These are phyloP conservation scores for Paraphaeosphaeria minitans DNA, from an alignment of 2,329 filamentous ascomycete species.

Conservation along the genomic window DNA sequence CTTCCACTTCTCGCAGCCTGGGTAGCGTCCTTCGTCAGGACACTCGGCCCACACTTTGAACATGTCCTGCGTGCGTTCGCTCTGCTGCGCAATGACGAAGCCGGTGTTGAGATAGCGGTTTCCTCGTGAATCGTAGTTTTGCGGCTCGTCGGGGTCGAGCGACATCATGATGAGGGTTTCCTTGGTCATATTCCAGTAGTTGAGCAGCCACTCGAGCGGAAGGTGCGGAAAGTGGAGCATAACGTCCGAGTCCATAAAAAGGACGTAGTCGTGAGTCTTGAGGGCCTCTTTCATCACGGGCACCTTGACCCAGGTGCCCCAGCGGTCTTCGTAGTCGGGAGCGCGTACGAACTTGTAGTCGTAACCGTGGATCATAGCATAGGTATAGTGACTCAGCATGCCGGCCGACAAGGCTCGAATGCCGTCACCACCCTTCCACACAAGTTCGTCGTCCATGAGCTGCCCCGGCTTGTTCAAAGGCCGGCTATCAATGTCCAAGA, in stretches of 20 bases:
- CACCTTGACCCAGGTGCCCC: conserved; percentile 58
- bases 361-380: conserved; percentile 55
- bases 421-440: conserved; percentile 37
- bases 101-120: conserved; percentile 52
- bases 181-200: conserved; percentile 55
- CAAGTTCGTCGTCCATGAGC: conserved; percentile 43
- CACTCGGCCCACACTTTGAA: conserved; percentile 47
- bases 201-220: conserved; percentile 57
- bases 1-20: conserved; percentile 44
- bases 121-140: conserved; percentile 51
- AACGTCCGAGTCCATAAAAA: conserved; percentile 58
- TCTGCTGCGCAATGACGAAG: conserved; percentile 52
- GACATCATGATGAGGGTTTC: conserved; percentile 55
- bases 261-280: conserved; percentile 50
- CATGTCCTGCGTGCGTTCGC: conserved; percentile 45
- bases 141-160: conserved; percentile 50
- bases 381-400: conserved; percentile 48
- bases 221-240: conserved; percentile 55
- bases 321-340: conserved; percentile 49
- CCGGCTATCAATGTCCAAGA: conserved; percentile 47
- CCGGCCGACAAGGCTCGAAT: conserved; percentile 45
- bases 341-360: conserved; percentile 56
- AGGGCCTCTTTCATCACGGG: conserved; percentile 51
- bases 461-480: conserved; percentile 41
- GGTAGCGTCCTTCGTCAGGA: conserved; percentile 42